Percentiles rank a stretch among this genome's conserved stretches.
Conservation (phyloP, 768 basidiomycete genomes). For the Lepiota venenata region DNA sequence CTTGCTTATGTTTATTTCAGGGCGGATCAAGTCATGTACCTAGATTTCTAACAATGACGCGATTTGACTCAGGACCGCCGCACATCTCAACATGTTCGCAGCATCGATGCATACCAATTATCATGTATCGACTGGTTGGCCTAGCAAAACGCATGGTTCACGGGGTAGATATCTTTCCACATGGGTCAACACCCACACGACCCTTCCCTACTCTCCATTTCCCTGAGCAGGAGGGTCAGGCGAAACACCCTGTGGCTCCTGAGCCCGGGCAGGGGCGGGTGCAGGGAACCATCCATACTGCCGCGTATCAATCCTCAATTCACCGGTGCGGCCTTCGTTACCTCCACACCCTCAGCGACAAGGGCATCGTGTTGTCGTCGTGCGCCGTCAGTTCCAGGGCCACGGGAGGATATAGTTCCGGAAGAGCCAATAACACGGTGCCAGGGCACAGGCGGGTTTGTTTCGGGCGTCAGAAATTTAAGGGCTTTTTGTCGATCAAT, state of each 20-base stretch:
- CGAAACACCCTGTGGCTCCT: conserved; percentile 8
- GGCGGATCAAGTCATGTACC: too few relatives aligned
- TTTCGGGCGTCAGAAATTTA: conserved; percentile 62
- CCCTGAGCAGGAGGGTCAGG: not conserved
- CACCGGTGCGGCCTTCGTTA: conserved; percentile 54
- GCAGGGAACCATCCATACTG: conserved; percentile 69
- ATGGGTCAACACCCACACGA: too few relatives aligned
- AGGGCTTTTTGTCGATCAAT: conserved; percentile 58
- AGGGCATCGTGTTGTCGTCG: conserved; percentile 72
- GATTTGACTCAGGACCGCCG: too few relatives aligned
- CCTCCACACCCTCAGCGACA: conserved; percentile 80
- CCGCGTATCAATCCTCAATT: conserved; percentile 53
- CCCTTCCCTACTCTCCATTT: not conserved
- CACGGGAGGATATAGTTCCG: conserved; percentile 77
- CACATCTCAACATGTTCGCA: too few relatives aligned
- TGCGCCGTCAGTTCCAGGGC: conserved; percentile 80
- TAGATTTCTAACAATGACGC: too few relatives aligned
- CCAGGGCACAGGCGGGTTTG: conserved; percentile 74
- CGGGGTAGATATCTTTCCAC: too few relatives aligned
- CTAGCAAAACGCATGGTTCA: too few relatives aligned
- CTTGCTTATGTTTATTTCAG: too few relatives aligned
- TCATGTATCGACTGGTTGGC: too few relatives aligned
- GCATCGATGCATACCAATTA: too few relatives aligned
- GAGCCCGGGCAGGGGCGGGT: not conserved
- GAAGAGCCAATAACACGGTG: conserved; percentile 70